Conservation (phyloP, 2,329 filamentous ascomycete species). For the Fusarium sp. region DNA sequence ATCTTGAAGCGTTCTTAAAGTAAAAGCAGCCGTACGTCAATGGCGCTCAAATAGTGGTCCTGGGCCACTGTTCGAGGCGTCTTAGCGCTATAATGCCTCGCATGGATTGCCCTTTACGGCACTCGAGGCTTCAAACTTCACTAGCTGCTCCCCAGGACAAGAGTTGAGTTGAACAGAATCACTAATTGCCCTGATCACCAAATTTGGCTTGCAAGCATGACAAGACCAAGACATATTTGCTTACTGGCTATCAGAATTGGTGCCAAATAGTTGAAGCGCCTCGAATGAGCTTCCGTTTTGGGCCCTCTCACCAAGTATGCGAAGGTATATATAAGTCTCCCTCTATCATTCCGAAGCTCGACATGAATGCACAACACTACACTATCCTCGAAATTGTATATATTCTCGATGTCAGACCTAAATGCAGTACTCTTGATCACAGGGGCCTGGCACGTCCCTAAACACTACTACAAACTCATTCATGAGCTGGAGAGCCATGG, state of each 20-base stretch:
- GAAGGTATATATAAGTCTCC: not conserved
- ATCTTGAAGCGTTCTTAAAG: no score
- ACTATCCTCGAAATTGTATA: no score
- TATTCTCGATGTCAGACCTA: not conserved
- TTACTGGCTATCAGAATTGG: not conserved
- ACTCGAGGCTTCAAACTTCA: not conserved
- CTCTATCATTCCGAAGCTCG: not conserved
- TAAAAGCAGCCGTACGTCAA: not conserved
- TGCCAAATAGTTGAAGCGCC: not conserved
- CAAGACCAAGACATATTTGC: not conserved
- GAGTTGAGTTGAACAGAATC: not conserved
- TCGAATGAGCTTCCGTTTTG: not conserved
- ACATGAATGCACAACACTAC: no score
- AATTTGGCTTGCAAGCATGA: not conserved
- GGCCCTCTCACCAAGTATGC: not conserved
- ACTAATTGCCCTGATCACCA: not conserved
- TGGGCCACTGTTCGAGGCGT: not conserved
- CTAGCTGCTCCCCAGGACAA: not conserved
- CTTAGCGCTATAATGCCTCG: not conserved
- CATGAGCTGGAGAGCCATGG: not conserved
- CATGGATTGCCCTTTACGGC: not conserved
- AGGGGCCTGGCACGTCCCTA: not conserved
- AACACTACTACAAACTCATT: not conserved
- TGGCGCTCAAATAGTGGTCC: no score
- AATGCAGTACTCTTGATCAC: not conserved